phyloP scores from a whole-genome alignment of 2,329 filamentous ascomycete genomes.

The Fusarium duplospermum region DNA sequence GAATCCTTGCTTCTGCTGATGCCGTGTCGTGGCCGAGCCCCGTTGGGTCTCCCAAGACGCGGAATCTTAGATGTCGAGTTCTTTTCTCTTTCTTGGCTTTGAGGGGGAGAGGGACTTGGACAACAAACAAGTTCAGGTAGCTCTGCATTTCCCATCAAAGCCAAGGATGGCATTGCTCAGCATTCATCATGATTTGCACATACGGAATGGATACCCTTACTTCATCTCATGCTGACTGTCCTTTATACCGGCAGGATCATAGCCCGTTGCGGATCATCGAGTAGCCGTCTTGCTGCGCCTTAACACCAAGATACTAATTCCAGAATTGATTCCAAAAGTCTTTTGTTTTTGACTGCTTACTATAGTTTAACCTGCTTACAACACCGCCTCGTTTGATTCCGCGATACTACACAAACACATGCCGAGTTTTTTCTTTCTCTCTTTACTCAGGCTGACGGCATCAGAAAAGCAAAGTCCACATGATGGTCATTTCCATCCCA shows the following conservation, averaged over 20 bases:
- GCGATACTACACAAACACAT: background rate
- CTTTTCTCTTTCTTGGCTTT: constrained; percentile 20
- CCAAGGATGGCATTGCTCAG: constrained; percentile 7
- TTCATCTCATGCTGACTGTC: background rate
- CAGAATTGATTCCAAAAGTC: background rate
- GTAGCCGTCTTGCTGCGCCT: background rate
- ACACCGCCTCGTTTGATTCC: background rate
- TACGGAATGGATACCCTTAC: background rate
- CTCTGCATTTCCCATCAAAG: background rate
- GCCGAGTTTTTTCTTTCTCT: background rate
- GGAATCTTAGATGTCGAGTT: constrained; percentile 10
- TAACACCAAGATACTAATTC: background rate
- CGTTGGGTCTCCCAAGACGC: background rate
- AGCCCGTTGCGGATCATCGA: background rate
- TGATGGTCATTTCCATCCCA: background rate
- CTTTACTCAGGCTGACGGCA: background rate
- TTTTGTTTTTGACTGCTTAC: background rate
- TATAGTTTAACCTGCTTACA: background rate
- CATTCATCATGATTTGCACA: background rate
- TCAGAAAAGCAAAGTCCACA: background rate
- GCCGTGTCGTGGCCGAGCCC: constrained; percentile 17
- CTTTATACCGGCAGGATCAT: background rate
- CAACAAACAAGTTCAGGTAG: background rate
- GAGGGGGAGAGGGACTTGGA: background rate
- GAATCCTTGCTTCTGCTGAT: background rate